Conservation (phyloP, 768 basidiomycete species). For the Phlebiopsis gigantea region DNA sequence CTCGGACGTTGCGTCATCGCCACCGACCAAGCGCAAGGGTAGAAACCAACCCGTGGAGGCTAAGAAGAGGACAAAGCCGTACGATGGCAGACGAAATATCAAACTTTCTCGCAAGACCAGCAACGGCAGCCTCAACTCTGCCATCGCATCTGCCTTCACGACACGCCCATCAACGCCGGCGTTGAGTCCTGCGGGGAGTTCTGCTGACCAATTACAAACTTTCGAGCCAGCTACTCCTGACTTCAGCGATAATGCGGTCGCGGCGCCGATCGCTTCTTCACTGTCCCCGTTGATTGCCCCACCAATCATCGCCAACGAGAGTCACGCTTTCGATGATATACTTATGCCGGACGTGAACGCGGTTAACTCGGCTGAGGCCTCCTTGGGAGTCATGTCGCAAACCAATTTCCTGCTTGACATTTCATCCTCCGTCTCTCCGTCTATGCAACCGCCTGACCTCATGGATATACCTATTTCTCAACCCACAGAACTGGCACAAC, state of each 20-base stretch:
- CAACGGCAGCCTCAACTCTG: constrained; percentile 25
- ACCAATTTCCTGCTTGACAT: not conserved
- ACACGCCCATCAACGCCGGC: constrained; percentile 26
- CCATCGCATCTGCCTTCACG: constrained; percentile 22
- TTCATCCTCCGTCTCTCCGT: not conserved
- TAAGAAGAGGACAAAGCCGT: constrained; percentile 68
- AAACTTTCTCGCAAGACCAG: constrained; percentile 24
- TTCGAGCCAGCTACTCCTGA: constrained; percentile 9
- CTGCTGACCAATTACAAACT: constrained; percentile 9
- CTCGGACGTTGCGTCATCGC: constrained; percentile 29
- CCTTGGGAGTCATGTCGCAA: not conserved
- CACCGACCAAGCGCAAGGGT: constrained; percentile 42
- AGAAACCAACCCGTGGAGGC: constrained; percentile 25
- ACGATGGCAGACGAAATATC: constrained; percentile 39
- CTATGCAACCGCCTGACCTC: constrained; percentile 13
- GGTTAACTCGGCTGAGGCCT: not conserved
- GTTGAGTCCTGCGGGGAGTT: constrained; percentile 11
- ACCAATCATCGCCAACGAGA: constrained; percentile 2
- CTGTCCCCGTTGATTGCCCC: constrained; percentile 8
- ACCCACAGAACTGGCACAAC: not conserved
- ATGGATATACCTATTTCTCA: constrained; percentile 22
- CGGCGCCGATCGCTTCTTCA: constrained; percentile 1
- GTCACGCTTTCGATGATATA: constrained; percentile 16
- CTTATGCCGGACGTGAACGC: constrained; percentile 18
- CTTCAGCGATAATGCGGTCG: constrained; percentile 9